Base-by-base conservation (phyloP, 805 yeast species). In the Myxozyma vanderwaltii region DNA sequence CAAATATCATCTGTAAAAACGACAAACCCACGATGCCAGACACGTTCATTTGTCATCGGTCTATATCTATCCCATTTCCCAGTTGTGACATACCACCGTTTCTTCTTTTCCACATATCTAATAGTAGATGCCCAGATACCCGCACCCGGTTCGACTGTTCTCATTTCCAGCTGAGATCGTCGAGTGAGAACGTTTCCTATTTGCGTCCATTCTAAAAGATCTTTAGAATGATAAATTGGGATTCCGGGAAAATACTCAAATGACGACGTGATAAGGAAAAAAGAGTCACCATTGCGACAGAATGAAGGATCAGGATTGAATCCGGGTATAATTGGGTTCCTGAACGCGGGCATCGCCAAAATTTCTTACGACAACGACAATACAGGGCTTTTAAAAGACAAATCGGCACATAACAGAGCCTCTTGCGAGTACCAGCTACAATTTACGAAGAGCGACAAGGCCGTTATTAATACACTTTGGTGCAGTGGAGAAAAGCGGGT, bases 111-210 rank as follows among this genome's bases (percentile, higher is more conserved):
- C 38, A 26, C 36, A 23, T 52, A 52, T 17, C 56, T 29, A 19
- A 52, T 44, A 13, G 56, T 52, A 15, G 51, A 15, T 6, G 56
- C 56, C 56, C 56, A 52, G n/a, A 52, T 52, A 12, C 56, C 56
- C 5, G 51, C 49, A 2, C 56, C 56, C 4, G 56, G 51, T n/a
- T 45, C 56, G 26, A 44, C 51, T 5, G 56, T 52, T 5, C 56
- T 50, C 38, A 52, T 13, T 4, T 52, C 36, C 40, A 52, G 45
- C 36, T 52, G 56, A 24, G 50, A 44, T 7, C 27, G 31, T 12
- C 51, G 43, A 1, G 56, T 35, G 17, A 52, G 56, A 13, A 35
- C 56, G 17, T 35, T 26, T 7, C 45, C 45, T 3, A 45, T 23
- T 10, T 43, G 50, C 17, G 8, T 13, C 56, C 56, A 52, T 24